These are phyloP conservation scores for Carex parvula DNA, from an alignment of 176 grass and related monocot genomes.

Conservation along the genomic window DNA sequence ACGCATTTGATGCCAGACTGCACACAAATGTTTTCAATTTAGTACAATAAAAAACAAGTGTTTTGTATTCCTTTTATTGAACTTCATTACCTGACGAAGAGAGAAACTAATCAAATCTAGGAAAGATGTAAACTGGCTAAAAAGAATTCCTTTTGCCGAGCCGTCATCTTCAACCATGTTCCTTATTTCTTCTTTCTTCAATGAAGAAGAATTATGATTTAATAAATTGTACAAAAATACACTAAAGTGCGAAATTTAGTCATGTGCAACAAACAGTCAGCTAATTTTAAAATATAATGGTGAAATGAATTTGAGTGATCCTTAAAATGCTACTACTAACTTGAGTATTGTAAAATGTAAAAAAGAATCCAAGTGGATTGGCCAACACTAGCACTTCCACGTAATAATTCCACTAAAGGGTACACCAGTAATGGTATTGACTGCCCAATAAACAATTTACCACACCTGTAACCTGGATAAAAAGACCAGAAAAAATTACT, in stretches of 20 bases:
- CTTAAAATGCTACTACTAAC: not conserved
- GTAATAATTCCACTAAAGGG: too few species aligned
- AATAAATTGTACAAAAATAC: not conserved
- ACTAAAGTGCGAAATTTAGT: not conserved
- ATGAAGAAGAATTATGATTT: not conserved
- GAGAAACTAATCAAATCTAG: slow-evolving; percentile 89
- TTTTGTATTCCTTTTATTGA: not conserved
- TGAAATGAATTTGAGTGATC: not conserved
- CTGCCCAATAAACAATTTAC: too few species aligned
- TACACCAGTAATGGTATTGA: too few species aligned
- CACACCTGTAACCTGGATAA: too few species aligned
- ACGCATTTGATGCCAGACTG: slow-evolving; percentile 84
- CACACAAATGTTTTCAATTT: slow-evolving; percentile 32
- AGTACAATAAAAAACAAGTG: not conserved
- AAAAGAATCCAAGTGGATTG: too few species aligned
- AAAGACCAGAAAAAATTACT: too few species aligned
- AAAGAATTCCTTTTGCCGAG: slow-evolving; percentile 94
- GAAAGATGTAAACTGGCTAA: slow-evolving; percentile 95
- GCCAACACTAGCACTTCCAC: too few species aligned
- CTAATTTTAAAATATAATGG: not conserved
- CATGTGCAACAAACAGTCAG: not conserved
- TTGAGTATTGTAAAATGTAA: not conserved
- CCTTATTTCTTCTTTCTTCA: slow-evolving; percentile 77
- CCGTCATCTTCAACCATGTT: slow-evolving; percentile 91
- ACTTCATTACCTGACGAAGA: slow-evolving; percentile 45